phyloP scores from a whole-genome alignment of 352 stramenopile genomes.

The Phytopythium oedochilum region DNA sequence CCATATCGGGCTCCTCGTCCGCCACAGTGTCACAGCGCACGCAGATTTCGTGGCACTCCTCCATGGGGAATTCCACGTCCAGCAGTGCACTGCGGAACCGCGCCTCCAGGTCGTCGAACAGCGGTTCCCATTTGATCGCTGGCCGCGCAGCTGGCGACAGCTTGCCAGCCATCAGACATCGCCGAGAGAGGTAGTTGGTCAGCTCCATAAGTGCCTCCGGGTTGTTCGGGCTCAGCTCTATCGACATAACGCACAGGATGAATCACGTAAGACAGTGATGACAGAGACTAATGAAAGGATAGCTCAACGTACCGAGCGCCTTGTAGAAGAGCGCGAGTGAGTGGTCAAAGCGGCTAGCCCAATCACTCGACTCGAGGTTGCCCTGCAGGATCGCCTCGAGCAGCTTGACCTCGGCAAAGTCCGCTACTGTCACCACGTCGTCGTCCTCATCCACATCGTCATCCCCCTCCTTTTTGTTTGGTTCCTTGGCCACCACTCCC shows the following conservation, averaged over 20 bases:
- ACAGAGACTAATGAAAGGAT: neutral
- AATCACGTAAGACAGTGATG: neutral
- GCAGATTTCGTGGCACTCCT: conserved; percentile 64
- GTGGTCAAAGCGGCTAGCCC: conserved; percentile 29
- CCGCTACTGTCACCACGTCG: conserved; percentile 35
- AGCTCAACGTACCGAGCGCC: conserved; percentile 28
- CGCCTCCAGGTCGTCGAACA: conserved; percentile 39
- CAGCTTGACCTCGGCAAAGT: conserved; percentile 52
- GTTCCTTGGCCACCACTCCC: neutral
- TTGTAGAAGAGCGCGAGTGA: conserved; percentile 55
- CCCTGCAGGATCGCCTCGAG: conserved; percentile 58
- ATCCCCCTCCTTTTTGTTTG: neutral
- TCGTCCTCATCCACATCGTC: conserved; percentile 30
- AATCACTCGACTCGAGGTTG: conserved; percentile 29
- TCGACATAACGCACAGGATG: neutral
- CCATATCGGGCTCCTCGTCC: conserved; percentile 51
- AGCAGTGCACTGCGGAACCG: conserved; percentile 34
- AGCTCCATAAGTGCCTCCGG: conserved; percentile 70
- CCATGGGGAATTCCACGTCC: conserved; percentile 41
- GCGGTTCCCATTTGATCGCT: conserved; percentile 26
- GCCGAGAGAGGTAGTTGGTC: conserved; percentile 55
- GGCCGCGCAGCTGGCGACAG: neutral
- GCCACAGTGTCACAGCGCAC: conserved; percentile 54
- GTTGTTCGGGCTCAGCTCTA: conserved; percentile 50
- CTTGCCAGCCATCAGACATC: conserved; percentile 21